Conservation (phyloP, 1,284 basidiomycete species). For the Amylostereum areolatum region DNA sequence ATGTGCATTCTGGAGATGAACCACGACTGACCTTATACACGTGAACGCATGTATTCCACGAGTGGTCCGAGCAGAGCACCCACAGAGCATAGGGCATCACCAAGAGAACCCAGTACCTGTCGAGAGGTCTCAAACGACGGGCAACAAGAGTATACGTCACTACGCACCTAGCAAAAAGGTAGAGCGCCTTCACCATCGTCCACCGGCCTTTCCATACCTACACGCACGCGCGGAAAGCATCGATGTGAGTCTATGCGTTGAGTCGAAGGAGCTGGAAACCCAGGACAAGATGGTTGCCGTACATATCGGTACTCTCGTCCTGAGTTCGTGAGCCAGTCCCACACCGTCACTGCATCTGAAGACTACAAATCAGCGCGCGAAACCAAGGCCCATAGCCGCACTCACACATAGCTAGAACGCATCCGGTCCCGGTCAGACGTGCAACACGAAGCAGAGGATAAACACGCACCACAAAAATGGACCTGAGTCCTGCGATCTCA, state of each 20-base stretch:
- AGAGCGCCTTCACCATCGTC: neutral
- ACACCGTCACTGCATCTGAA: neutral
- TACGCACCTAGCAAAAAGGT: conserved; percentile 50
- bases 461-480: neutral
- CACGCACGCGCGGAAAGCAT: too few species aligned
- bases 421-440: neutral
- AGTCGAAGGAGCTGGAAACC: neutral
- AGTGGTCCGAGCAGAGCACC: neutral
- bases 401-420: neutral
- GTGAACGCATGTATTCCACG: neutral
- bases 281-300: neutral
- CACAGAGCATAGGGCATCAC: neutral
- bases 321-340: neutral
- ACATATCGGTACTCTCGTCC: neutral
- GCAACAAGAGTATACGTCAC: conserved; percentile 6
- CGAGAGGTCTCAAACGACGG: neutral
- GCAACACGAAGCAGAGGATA: neutral
- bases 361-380: neutral
- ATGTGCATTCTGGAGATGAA: neutral
- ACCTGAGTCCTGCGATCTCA: conserved; percentile 20
- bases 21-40: neutral
- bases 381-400: neutral
- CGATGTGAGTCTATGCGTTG: neutral
- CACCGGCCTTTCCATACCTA: neutral
- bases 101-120: neutral